Conservation (phyloP, 2,329 filamentous ascomycete genomes). For the Elsinoe perseae region DNA sequence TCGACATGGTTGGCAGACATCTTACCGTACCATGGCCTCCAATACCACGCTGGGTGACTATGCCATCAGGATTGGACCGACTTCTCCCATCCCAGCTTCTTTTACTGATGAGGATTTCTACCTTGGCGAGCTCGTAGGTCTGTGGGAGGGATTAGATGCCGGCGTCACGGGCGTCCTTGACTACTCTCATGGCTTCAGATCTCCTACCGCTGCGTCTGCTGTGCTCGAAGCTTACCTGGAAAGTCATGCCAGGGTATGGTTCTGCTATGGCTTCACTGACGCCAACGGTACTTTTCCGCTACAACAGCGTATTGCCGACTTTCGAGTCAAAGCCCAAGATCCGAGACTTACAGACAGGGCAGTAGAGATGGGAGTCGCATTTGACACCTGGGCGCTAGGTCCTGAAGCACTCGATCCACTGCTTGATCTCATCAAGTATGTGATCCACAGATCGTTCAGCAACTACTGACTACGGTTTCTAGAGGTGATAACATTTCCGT, state of each 20-base stretch:
- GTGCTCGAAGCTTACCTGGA: constrained; percentile 15
- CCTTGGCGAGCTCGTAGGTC: constrained; percentile 39
- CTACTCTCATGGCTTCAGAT: constrained; percentile 42
- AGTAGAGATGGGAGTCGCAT: background rate
- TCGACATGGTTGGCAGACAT: constrained; percentile 49
- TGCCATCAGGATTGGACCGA: constrained; percentile 37
- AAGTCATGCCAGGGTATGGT: constrained; percentile 18
- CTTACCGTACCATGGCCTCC: constrained; percentile 45
- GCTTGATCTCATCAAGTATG: background rate
- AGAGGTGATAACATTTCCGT: constrained; percentile 35
- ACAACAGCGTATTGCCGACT: background rate
- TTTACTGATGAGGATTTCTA: constrained; percentile 41
- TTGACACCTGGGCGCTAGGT: background rate
- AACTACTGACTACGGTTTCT: constrained; percentile 40
- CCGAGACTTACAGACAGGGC: background rate
- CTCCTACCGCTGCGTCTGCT: constrained; percentile 13
- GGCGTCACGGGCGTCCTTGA: constrained; percentile 49
- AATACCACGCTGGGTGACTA: constrained; percentile 47
- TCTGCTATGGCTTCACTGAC: constrained; percentile 34
- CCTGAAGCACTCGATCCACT: background rate
- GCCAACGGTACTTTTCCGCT: background rate
- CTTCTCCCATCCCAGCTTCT: constrained; percentile 21
- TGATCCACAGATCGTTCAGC: constrained; percentile 43
- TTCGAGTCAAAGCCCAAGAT: background rate
- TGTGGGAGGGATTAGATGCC: constrained; percentile 46